Conservation (phyloP, 176 grass and related monocot genomes). For the Poa annua region DNA sequence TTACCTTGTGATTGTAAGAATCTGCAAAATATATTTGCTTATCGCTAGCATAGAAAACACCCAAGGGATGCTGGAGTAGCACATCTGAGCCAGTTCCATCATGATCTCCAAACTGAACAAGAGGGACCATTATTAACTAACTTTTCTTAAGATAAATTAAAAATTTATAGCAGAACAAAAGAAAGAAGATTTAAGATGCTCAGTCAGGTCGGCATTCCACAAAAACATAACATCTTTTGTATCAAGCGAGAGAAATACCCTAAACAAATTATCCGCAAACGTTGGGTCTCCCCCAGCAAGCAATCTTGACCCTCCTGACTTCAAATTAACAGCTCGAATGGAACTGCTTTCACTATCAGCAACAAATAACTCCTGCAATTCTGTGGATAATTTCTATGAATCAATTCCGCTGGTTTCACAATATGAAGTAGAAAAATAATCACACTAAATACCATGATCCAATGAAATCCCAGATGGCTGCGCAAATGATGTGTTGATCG, state of each 20-base stretch:
- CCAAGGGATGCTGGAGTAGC: slow-evolving; percentile 90
- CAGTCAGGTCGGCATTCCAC: slow-evolving; percentile 13
- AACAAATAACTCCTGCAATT: slow-evolving; percentile 74
- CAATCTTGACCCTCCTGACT: slow-evolving; percentile 84
- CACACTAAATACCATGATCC: slow-evolving; percentile 60
- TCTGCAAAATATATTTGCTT: slow-evolving; percentile 92
- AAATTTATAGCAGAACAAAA: slow-evolving; percentile 4
- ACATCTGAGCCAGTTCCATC: slow-evolving; percentile 80
- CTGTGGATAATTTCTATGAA: slow-evolving; percentile 53
- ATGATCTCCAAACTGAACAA: slow-evolving; percentile 86
- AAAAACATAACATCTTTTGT: slow-evolving; percentile 21
- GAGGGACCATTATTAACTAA: slow-evolving; percentile 27
- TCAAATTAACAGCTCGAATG: slow-evolving; percentile 90
- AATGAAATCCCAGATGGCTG: slow-evolving; percentile 96
- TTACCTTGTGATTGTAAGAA: slow-evolving; percentile 99
- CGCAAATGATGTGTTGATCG: slow-evolving; percentile 76
- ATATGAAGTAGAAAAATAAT: slow-evolving; percentile 34
- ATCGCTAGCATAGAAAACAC: slow-evolving; percentile 71
- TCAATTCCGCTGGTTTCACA: slow-evolving; percentile 33
- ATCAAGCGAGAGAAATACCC: slow-evolving; percentile 62
- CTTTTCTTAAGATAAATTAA: not conserved
- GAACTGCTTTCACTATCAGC: slow-evolving; percentile 99
- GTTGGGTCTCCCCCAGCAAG: slow-evolving; percentile 89
- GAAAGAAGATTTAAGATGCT: slow-evolving; percentile 27
- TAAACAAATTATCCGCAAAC: slow-evolving; percentile 96